Evolutionary conservation across 495 filamentous ascomycete genomes (phyloP).

Genomic region (Talaromyces proteolyticus): DNA sequence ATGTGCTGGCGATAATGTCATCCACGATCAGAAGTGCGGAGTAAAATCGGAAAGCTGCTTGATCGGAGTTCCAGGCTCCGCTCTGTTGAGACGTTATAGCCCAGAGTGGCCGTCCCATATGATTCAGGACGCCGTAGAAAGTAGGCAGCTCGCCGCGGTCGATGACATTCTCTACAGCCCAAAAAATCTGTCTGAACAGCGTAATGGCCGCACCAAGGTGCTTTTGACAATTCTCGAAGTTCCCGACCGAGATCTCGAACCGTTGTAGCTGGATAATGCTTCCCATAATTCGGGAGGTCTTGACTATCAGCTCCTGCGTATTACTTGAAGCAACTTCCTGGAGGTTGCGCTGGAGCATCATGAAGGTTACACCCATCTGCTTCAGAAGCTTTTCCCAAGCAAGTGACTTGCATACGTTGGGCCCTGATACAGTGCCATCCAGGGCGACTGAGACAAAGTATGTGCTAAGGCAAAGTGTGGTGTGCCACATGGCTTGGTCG

Average conservation of each 20-base stretch:
- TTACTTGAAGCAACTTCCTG: slow-evolving; percentile 23
- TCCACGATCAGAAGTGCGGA: slow-evolving; percentile 39
- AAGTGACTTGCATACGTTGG: slow-evolving; percentile 13
- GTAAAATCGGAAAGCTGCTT: slow-evolving; percentile 48
- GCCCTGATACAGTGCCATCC: slow-evolving; percentile 5
- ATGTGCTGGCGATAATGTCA: slow-evolving; percentile 44
- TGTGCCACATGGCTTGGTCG: slow-evolving; percentile 41
- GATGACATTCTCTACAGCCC: slow-evolving; percentile 14
- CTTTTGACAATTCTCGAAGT: slow-evolving; percentile 37
- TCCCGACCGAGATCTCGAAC: slow-evolving; percentile 39
- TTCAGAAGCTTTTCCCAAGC: slow-evolving; percentile 27
- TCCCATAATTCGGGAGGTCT: slow-evolving; percentile 34
- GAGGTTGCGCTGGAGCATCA: slow-evolving; percentile 34
- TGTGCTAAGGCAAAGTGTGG: slow-evolving; percentile 36
- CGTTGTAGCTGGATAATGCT: slow-evolving; percentile 49
- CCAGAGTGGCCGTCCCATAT: slow-evolving; percentile 20
- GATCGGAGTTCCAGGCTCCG: slow-evolving; percentile 37
- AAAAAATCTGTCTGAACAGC: slow-evolving; percentile 40
- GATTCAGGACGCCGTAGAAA: slow-evolving; percentile 22
- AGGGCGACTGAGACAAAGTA: slow-evolving; percentile 38
- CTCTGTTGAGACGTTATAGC: slow-evolving; percentile 12
- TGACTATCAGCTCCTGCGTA: slow-evolving; percentile 18
- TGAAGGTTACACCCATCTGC: slow-evolving; percentile 32
- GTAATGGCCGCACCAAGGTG: slow-evolving; percentile 43
- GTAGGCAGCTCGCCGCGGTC: slow-evolving; percentile 9